A percentile compares a stretch with the other conserved stretches of the same genome.
These are phyloP conservation scores for Hypoxylon sp. DNA, from an alignment of 2,329 filamentous ascomycete genomes.

Conservation along the genomic window DNA sequence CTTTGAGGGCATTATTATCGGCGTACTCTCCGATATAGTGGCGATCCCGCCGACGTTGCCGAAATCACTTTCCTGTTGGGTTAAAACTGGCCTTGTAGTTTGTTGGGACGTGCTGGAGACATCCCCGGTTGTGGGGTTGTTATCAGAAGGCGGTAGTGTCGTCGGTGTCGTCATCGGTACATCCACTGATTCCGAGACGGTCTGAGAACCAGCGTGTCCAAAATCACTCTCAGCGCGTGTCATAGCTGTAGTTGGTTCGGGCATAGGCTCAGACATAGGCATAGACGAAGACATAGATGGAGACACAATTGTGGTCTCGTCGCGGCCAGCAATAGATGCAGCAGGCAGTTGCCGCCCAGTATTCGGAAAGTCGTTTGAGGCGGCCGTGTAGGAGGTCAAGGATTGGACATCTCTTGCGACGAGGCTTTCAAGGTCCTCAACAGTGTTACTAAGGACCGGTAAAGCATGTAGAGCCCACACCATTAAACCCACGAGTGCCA, in stretches of 20 bases:
- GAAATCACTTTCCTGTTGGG: conserved; percentile 28
- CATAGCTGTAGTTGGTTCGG: background rate
- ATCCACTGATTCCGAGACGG: conserved; percentile 15
- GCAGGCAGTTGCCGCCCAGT: background rate
- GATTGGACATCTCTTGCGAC: conserved; percentile 18
- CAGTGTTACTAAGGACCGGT: conserved; percentile 32
- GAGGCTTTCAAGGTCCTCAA: conserved; percentile 22
- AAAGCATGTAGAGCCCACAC: conserved; percentile 40
- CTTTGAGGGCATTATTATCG: background rate
- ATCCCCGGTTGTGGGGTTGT: background rate
- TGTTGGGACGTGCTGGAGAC: background rate
- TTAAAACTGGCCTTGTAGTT: conserved; percentile 5
- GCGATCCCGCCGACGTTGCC: conserved; percentile 22
- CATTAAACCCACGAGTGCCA: conserved; percentile 37
- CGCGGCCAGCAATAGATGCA: conserved; percentile 11
- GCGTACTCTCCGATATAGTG: conserved; percentile 27
- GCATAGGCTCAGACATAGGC: background rate
- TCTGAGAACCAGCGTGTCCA: conserved; percentile 31
- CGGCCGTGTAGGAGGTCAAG: background rate
- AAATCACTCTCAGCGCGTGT: conserved; percentile 11
- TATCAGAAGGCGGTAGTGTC: conserved; percentile 1
- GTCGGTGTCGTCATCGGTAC: conserved; percentile 13
- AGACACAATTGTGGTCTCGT: conserved; percentile 7
- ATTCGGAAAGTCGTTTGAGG: background rate
- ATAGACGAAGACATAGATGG: background rate